Percentiles rank a stretch among this genome's conserved stretches.
Conservation (phyloP, 2,329 filamentous ascomycete species). For the Microcyclospora pomicola region DNA sequence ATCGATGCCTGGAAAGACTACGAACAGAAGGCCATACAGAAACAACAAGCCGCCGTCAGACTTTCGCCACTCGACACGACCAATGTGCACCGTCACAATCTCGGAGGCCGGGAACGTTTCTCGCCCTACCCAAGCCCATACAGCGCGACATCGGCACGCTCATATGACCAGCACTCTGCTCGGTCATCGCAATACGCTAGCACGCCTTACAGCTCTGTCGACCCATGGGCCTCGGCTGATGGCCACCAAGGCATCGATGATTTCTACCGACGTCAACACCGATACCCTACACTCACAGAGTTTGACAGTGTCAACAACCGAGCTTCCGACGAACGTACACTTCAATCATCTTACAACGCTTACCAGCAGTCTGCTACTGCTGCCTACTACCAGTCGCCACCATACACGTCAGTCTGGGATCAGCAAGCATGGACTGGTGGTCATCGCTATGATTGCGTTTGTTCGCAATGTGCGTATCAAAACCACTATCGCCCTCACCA, state of each 20-base stretch:
- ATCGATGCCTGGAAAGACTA: slow-evolving; percentile 53
- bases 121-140: slow-evolving; percentile 25
- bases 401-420: slow-evolving; percentile 21
- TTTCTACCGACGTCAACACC: slow-evolving; percentile 20
- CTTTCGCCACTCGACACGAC: slow-evolving; percentile 50
- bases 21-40: slow-evolving; percentile 30
- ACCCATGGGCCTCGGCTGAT: slow-evolving; percentile 20
- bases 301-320: slow-evolving; percentile 20
- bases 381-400: slow-evolving; percentile 16
- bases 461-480: slow-evolving; percentile 21
- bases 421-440: slow-evolving; percentile 18
- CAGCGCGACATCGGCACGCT: slow-evolving; percentile 12
- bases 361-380: slow-evolving; percentile 10
- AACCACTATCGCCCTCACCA: slow-evolving; percentile 22
- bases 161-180: slow-evolving; percentile 17
- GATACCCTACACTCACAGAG: slow-evolving; percentile 21
- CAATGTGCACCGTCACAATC: slow-evolving; percentile 41
- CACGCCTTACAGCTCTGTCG: slow-evolving; percentile 20
- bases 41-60: slow-evolving; percentile 22
- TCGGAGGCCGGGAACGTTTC: slow-evolving; percentile 32
- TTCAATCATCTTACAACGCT: slow-evolving; percentile 18
- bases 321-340: slow-evolving; percentile 20
- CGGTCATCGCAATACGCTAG: slow-evolving; percentile 18
- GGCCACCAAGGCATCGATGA: slow-evolving; percentile 16
- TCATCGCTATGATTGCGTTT: slow-evolving; percentile 24